Evolutionary conservation across 2,329 filamentous ascomycete species (phyloP).

Genomic region (Fusarium nurragi): DNA sequence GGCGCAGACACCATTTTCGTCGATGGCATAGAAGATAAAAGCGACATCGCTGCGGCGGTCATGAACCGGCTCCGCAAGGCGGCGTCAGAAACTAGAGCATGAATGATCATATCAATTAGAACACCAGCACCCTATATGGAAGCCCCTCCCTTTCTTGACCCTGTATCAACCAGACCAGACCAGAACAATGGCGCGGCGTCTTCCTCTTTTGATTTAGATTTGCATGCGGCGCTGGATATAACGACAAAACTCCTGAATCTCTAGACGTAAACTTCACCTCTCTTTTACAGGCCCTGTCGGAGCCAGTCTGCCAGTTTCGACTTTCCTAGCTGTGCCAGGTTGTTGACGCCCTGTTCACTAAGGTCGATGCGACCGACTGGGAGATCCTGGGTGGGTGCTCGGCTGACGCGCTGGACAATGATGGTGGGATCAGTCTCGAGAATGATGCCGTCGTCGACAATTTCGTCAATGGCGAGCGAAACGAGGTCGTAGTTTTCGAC

Average conservation of each 20-base stretch:
- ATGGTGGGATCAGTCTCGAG: slow-evolving; percentile 97
- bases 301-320: slow-evolving; percentile 90
- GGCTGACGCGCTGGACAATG: slow-evolving; percentile 90
- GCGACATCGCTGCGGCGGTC: slow-evolving; percentile 85
- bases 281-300: slow-evolving; percentile 76
- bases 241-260: slow-evolving; percentile 42
- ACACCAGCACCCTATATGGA: slow-evolving; percentile 42
- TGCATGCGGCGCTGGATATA: slow-evolving; percentile 45
- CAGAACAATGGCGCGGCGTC: slow-evolving; percentile 35
- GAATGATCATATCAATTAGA: slow-evolving; percentile 50
- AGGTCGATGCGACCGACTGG: slow-evolving; percentile 94
- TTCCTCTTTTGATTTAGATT: slow-evolving; percentile 35
- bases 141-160: slow-evolving; percentile 24
- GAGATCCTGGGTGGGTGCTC: slow-evolving; percentile 89
- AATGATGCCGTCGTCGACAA: slow-evolving; percentile 94
- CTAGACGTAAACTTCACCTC: slow-evolving; percentile 17
- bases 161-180: slow-evolving; percentile 35
- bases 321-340: slow-evolving; percentile 93
- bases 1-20: slow-evolving; percentile 87
- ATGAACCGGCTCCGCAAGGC: slow-evolving; percentile 87
- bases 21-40: slow-evolving; percentile 83
- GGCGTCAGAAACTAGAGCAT: slow-evolving; percentile 67
- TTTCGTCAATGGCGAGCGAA: slow-evolving; percentile 92
- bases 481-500: slow-evolving; percentile 99
- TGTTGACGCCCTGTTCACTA: slow-evolving; percentile 93